A percentile compares a stretch with the other conserved stretches of the same genome.
These are phyloP conservation scores for Leccinum rimulosum DNA, from an alignment of 768 basidiomycete genomes.

Conservation along the genomic window DNA sequence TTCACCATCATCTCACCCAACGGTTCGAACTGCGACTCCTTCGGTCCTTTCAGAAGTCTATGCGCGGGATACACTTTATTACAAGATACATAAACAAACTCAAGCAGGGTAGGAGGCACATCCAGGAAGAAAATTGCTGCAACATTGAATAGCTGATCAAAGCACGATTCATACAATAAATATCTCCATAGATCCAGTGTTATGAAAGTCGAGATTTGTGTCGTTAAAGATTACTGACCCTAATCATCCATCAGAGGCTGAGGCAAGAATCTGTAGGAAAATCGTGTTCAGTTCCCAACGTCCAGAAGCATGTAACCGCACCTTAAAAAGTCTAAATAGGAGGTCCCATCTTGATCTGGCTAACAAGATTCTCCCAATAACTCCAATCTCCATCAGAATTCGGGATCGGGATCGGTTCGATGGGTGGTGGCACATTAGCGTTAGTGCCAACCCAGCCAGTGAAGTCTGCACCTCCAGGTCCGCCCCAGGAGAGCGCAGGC, in stretches of 20 bases:
- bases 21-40: not conserved
- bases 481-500: conserved; percentile 56
- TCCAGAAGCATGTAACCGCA: not conserved
- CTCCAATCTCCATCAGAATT: conserved; percentile 69
- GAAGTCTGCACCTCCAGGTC: conserved; percentile 54
- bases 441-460: conserved; percentile 53
- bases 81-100: not conserved
- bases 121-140: not conserved
- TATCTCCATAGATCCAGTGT: conserved; percentile 1
- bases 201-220: conserved; percentile 8
- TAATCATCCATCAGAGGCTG: not conserved
- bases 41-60: not conserved
- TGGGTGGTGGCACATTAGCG: conserved; percentile 36
- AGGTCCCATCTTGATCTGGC: conserved; percentile 41
- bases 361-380: conserved; percentile 82
- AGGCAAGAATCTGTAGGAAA: not conserved
- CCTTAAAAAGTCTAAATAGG: conserved; percentile 19
- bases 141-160: conserved; percentile 5
- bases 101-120: not conserved
- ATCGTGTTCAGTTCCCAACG: not conserved
- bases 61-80: not conserved
- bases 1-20: not conserved
- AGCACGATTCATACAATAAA: conserved; percentile 5
- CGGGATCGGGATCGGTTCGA: conserved; percentile 45
- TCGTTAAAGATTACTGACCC: conserved; percentile 6